Evolutionary conservation across 257 asterid genomes (phyloP), one percentile per base, ranked within the genome.

Genomic region (Nyctanthes arbortristis): DNA sequence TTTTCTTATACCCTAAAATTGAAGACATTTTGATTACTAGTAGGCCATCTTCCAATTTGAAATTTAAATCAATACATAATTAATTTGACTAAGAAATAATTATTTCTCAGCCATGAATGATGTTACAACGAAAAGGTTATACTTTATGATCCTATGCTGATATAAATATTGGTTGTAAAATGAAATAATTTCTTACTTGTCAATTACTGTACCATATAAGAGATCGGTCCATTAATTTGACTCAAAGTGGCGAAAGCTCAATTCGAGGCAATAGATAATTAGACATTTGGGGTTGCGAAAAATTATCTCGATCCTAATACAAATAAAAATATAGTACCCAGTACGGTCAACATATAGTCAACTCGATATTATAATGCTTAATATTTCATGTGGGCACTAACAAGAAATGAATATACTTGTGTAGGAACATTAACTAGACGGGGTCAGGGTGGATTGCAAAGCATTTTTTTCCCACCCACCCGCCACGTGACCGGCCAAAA

Each of bases 11-110:
- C 45, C 22, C 7, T 63, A 20, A 71, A 24, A 27, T 31, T 27
- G 75, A 55, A 49, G 67, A 72, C 66, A 64, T 57, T 56, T 55
- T 40, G 49, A 56, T 72, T 64, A 55, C 61, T 29, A 22, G 35
- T 39, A 58, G 59, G 71, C 11, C 66, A 63, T 63, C 55, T 5
- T 45, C 45, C 57, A 61, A 70, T 43, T 54, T 30, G 54, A 61
- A 34, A 54, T 49, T 67, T 54, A 32, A 67, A 20, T 63, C 16
- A 67, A 29, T 30, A n/a, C 32, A 9, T 52, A 52, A 52, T 49
- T 66, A 47, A 66, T 18, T 37, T 52, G 69, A 61, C 75, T 69
- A 37, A 39, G 20, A 55, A 63, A 45, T 33, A 69, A 49, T 49
- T 10, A 52, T 8, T 52, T 8, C n/a, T n/a, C n/a, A 52, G n/a